These are phyloP conservation scores for Apiospora malaysiana DNA, from an alignment of 2,329 filamentous ascomycete species.

Conservation along the genomic window DNA sequence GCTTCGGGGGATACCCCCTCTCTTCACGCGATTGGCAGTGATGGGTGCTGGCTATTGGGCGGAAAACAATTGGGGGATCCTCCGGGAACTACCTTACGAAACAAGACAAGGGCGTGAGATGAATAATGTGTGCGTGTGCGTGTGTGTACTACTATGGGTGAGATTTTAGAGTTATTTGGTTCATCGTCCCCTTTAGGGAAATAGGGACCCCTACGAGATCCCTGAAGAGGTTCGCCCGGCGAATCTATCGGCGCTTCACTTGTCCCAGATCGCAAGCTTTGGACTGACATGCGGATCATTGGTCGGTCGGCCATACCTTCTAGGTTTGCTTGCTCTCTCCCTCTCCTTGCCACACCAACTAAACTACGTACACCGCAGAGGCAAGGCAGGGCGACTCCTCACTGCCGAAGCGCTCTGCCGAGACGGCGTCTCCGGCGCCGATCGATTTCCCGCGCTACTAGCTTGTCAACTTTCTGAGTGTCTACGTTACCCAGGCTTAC, in stretches of 20 bases:
- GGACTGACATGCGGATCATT: conserved; percentile 10
- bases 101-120: background rate
- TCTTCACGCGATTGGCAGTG: background rate
- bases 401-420: conserved; percentile 3
- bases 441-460: background rate
- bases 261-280: background rate
- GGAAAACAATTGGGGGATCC: background rate
- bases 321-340: background rate
- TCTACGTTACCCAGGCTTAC: background rate
- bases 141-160: too few relatives aligned
- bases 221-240: background rate
- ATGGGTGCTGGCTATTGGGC: background rate
- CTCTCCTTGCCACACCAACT: background rate
- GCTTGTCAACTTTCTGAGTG: background rate
- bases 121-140: background rate
- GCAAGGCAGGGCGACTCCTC: background rate
- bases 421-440: conserved; percentile 10
- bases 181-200: conserved; percentile 3
- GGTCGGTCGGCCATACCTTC: background rate
- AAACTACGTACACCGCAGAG: background rate
- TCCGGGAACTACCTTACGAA: background rate
- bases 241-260: conserved; percentile 16
- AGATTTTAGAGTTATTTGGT: conserved; percentile 11
- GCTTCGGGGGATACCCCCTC: background rate
- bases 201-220: background rate